Base-by-base conservation (phyloP, 2,329 filamentous ascomycete species). In the Ascochyta viciae-villosae region DNA sequence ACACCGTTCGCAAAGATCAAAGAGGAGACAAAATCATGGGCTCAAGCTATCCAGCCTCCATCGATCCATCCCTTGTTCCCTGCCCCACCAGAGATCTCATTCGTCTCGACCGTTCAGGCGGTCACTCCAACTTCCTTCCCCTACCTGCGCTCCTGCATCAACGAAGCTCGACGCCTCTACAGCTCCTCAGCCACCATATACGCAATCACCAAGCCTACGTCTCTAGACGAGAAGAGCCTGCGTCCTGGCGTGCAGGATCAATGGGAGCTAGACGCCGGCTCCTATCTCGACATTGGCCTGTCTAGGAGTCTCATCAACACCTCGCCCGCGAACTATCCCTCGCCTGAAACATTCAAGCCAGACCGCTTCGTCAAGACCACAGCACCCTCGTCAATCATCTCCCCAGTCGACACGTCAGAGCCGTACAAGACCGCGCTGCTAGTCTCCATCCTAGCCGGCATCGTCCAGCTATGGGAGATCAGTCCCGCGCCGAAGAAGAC, bases 381-480 rank as follows among this genome's bases (percentile, higher is more conserved):
- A 23, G 47, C 60, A 0, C 56, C 59, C 10, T 41, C 65, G 1
- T 68, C 68, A n/a, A 45, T 68, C n/a, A 42, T 58, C 8, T 54
- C 60, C 6, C 48, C 62, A 0, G 57, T 49, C 13, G 58, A 67
- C 27, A n/a, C 34, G 1, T 54, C 66, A 0, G 60, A 62, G 27
- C 57, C 62, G 1, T 63, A 67, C 42, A 67, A 64, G 37, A 66
- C 63, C 3, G 63, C 67, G 0, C 64, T 75, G 6, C 49, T 73
- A 8, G 41, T 70, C 5, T 57, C 71, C 1, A 57, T 75, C n/a
- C 48, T 75, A 4, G 65, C 72, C 29, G 72, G 73, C 23, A 60
- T 76, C 7, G 54, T 63, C 15, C 73, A 76, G 57, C 66, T 76
- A 2, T 76, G 73, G 73, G 72, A 74, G 8, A 66, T 76, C 27